A percentile compares a stretch with the other conserved stretches of the same genome.
phyloP scores from a whole-genome alignment of 2,329 filamentous ascomycete genomes.

The Ilyonectria robusta region DNA sequence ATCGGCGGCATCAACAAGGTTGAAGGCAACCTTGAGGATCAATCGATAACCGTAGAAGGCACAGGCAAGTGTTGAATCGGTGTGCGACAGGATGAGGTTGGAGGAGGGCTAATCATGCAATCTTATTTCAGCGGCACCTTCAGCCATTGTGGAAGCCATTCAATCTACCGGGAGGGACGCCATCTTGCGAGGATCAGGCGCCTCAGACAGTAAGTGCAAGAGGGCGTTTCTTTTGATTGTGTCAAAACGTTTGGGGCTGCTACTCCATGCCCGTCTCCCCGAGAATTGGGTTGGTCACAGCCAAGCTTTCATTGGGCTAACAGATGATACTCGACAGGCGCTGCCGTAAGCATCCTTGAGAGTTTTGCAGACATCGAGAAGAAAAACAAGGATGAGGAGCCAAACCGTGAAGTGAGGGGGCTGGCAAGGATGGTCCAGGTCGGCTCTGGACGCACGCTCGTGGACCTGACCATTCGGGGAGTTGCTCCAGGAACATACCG shows the following conservation, averaged over 20 bases:
- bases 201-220: constrained; percentile 79
- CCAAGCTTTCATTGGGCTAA: constrained; percentile 25
- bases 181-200: constrained; percentile 90
- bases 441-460: constrained; percentile 80
- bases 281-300: neutral
- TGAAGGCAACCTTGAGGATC: constrained; percentile 84
- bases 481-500: constrained; percentile 85
- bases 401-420: constrained; percentile 78
- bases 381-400: constrained; percentile 60
- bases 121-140: constrained; percentile 77
- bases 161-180: constrained; percentile 93
- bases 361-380: constrained; percentile 75
- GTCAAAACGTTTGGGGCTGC: neutral
- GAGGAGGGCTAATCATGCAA: constrained; percentile 17
- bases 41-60: constrained; percentile 88
- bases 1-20: constrained; percentile 87
- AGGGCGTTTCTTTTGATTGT: constrained; percentile 19
- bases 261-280: neutral
- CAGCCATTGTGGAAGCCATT: constrained; percentile 89
- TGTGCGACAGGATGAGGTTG: constrained; percentile 19
- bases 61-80: constrained; percentile 71
- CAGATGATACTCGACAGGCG: constrained; percentile 62
- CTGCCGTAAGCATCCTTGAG: constrained; percentile 96
- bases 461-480: constrained; percentile 90
- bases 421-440: constrained; percentile 96